Percentiles rank a stretch among this genome's conserved stretches.
phyloP scores from a whole-genome alignment of 2,329 filamentous ascomycete genomes.

The Alternaria sp. region DNA sequence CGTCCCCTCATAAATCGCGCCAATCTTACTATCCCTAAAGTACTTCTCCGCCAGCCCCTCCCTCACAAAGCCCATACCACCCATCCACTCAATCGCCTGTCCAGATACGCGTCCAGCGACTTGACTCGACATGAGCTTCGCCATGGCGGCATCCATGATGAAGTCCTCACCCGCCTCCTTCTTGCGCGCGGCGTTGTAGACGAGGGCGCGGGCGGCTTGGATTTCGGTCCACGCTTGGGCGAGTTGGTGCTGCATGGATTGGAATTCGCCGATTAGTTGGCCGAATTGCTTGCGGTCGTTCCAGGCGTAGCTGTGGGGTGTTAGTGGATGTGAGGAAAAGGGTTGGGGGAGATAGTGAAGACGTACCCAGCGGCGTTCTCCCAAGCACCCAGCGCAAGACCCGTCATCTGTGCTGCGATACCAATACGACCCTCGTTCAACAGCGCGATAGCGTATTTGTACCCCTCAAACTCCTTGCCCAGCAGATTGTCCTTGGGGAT shows the following conservation, averaged over 20 bases:
- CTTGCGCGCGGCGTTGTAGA: slow-evolving; percentile 95
- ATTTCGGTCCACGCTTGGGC: slow-evolving; percentile 97
- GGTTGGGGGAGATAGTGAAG: too few relatives aligned
- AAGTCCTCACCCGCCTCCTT: slow-evolving; percentile 98
- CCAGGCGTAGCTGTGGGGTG: slow-evolving; percentile 76
- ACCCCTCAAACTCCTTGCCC: slow-evolving; percentile 87
- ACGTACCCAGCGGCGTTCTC: slow-evolving; percentile 84
- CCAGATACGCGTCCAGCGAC: slow-evolving; percentile 87
- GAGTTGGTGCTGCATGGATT: slow-evolving; percentile 99
- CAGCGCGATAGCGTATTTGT: slow-evolving; percentile 95
- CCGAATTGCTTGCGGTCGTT: slow-evolving; percentile 99
- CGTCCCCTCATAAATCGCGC: slow-evolving; percentile 94
- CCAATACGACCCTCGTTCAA: slow-evolving; percentile 97
- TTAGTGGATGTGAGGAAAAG: too few relatives aligned
- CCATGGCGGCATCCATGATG: slow-evolving; percentile 95
- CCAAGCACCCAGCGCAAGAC: slow-evolving; percentile 89
- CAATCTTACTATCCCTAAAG: slow-evolving; percentile 97
- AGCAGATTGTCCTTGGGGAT: slow-evolving; percentile 88
- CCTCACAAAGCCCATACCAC: slow-evolving; percentile 97
- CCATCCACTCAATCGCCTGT: slow-evolving; percentile 97
- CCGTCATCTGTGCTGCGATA: slow-evolving; percentile 98
- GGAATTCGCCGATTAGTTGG: slow-evolving; percentile 91
- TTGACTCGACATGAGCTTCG: slow-evolving; percentile 93
- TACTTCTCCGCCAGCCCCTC: slow-evolving; percentile 98
- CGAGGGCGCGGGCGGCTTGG: slow-evolving; percentile 83